These are phyloP conservation scores for Karstenula rhodostoma DNA, from an alignment of 2,329 filamentous ascomycete genomes.

Conservation along the genomic window DNA sequence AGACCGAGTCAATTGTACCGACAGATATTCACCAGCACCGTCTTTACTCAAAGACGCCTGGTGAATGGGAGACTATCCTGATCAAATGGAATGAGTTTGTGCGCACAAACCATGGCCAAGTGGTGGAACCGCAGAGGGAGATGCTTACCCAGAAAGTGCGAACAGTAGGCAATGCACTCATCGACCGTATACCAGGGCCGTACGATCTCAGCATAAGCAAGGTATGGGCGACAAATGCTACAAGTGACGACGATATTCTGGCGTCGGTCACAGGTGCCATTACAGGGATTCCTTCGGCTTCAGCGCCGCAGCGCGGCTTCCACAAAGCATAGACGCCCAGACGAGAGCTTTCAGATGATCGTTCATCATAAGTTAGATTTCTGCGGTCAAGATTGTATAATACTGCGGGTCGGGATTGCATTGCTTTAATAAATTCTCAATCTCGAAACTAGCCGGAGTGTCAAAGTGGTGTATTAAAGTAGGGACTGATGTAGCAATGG, in stretches of 20 bases:
- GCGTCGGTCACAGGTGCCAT: constrained; percentile 35
- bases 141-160: constrained; percentile 85
- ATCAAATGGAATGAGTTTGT: constrained; percentile 94
- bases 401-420: neutral
- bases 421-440: neutral
- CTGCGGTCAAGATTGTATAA: neutral
- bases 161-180: constrained; percentile 86
- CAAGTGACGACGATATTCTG: constrained; percentile 45
- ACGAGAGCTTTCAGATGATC: constrained; percentile 20
- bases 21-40: constrained; percentile 97
- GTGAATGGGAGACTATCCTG: constrained; percentile 94
- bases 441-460: neutral
- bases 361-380: constrained; percentile 15
- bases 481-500: neutral
- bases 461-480: neutral
- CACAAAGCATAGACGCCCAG: constrained; percentile 29
- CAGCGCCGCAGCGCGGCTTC: constrained; percentile 26
- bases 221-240: constrained; percentile 88
- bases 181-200: constrained; percentile 85
- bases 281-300: constrained; percentile 34
- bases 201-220: constrained; percentile 87
- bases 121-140: constrained; percentile 91
- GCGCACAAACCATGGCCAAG: constrained; percentile 88
- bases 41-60: constrained; percentile 78
- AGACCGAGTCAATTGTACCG: constrained; percentile 91